These are phyloP conservation scores for Glycine soja DNA, from an alignment of 306 rosid species.

Conservation along the genomic window DNA sequence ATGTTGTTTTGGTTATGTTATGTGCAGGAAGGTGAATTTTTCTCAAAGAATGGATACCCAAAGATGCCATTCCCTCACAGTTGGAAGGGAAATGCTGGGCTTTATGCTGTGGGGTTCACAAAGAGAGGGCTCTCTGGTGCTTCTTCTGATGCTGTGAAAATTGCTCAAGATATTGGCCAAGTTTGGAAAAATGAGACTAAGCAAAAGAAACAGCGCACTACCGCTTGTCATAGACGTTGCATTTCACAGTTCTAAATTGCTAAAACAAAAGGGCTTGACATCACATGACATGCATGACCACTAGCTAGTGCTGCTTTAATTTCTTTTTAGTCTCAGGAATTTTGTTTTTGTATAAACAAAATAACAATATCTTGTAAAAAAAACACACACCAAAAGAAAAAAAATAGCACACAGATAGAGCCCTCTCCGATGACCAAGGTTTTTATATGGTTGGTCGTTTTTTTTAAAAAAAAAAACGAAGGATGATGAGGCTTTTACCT, in stretches of 20 bases:
- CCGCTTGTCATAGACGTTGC: constrained; percentile 86
- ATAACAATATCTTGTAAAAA: constrained; percentile 47
- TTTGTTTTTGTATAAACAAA: constrained; percentile 41
- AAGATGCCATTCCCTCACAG: constrained; percentile 81
- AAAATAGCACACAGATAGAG: constrained; percentile 55
- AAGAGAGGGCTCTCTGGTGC: constrained; percentile 96
- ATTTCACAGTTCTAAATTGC: constrained; percentile 74
- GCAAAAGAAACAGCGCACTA: constrained; percentile 66
- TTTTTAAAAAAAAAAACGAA: too few relatives aligned
- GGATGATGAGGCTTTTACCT: constrained; percentile 78
- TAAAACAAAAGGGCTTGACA: too few relatives aligned
- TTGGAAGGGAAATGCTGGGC: constrained; percentile 88
- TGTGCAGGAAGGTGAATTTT: constrained; percentile 83
- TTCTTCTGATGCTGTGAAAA: constrained; percentile 79
- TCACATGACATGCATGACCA: neutral
- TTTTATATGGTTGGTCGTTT: constrained; percentile 46
- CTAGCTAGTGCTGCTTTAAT: neutral
- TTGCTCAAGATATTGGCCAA: constrained; percentile 78
- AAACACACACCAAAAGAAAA: constrained; percentile 6
- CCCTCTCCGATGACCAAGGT: constrained; percentile 79
- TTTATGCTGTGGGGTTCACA: constrained; percentile 92
- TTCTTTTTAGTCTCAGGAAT: constrained; percentile 42
- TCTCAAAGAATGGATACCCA: constrained; percentile 83
- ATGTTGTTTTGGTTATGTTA: constrained; percentile 41
- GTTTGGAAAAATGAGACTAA: constrained; percentile 82